Base-by-base conservation (phyloP, 495 filamentous ascomycete species). In the Aspergillus indologenus region DNA sequence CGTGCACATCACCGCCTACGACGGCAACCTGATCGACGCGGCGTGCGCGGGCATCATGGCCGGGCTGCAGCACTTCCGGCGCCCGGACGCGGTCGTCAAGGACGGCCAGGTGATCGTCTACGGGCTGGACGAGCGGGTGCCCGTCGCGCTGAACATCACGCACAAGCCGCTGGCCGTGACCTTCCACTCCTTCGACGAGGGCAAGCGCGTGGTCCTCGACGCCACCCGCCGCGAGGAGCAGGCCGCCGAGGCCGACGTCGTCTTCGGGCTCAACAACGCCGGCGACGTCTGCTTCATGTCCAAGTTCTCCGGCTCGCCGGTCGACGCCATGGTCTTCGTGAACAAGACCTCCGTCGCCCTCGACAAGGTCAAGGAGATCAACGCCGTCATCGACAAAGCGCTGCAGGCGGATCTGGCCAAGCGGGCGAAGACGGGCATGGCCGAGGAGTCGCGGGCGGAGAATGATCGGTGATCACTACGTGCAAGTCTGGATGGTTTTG, bases 271-370 rank as follows among this genome's bases (percentile, higher is more conserved):
- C 68, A 98, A 98, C 71, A 82, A 85, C 56, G 85, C 90, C 63
- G 94, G 95, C 1, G 94, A 98, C 74, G 83, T 97, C 20, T 96
- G 92, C 66, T 89, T 92, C 75, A 81, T 97, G 58, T 87, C 90
- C 24, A 98, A 98, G 73, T 82, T 89, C 45, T 90, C 91, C 1
- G 94, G 94, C 7, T 81, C 82, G 18, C 83, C 91, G 14, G 82
- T 96, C 15, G 87, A 94, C 65, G 90, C 91, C 6, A 74, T 93
- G 62, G 75, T 78, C 20, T 68, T 98, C 52, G 74, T 98, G 47
- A 81, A 81, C 53, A 93, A 89, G 67, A 80, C 85, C 0, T 82
- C 73, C 42, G 65, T 87, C 45, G 90, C 92, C 11, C 67, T 90
- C 65, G 78, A 82, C 42, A 95, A 92, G 71, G 90, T 88, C 11